Conservation (phyloP, 2,329 filamentous ascomycete species). For the Plectosphaerella plurivora region DNA sequence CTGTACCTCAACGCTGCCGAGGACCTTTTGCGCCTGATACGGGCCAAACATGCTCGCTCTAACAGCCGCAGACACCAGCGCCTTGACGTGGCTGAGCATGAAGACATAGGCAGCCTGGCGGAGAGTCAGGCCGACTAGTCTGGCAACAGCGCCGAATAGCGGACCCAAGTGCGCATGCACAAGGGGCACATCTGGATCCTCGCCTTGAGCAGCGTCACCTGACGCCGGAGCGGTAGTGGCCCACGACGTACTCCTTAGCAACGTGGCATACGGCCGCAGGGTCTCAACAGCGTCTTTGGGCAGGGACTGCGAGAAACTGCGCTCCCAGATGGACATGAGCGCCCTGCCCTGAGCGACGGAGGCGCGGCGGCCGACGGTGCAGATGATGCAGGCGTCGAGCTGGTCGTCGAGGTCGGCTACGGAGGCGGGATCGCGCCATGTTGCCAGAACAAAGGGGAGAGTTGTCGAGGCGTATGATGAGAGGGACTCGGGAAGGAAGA, state of each 20-base stretch:
- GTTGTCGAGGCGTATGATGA: slow-evolving; percentile 67
- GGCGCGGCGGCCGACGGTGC: slow-evolving; percentile 73
- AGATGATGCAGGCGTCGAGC: slow-evolving; percentile 71
- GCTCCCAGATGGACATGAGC: slow-evolving; percentile 71
- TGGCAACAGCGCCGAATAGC: slow-evolving; percentile 63
- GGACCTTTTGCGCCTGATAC: slow-evolving; percentile 70
- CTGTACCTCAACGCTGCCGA: slow-evolving; percentile 59
- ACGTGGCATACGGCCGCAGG: slow-evolving; percentile 28
- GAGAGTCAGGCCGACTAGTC: slow-evolving; percentile 54
- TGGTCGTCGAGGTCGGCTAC: slow-evolving; percentile 65
- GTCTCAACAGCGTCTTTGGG: slow-evolving; percentile 15
- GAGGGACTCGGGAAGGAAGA: slow-evolving; percentile 67
- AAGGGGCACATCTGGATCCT: slow-evolving; percentile 6
- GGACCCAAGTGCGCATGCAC: slow-evolving; percentile 56
- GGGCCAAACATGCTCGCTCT: slow-evolving; percentile 74
- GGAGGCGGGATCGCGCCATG: slow-evolving; percentile 48
- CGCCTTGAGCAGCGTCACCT: background rate
- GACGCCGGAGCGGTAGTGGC: background rate
- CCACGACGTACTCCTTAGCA: slow-evolving; percentile 22
- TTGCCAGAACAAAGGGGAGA: slow-evolving; percentile 70
- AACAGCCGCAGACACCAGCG: slow-evolving; percentile 71
- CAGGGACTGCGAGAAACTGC: slow-evolving; percentile 50
- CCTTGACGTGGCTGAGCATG: slow-evolving; percentile 71
- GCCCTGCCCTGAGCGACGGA: slow-evolving; percentile 73
- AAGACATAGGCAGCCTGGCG: slow-evolving; percentile 70